Percentiles rank a stretch among this genome's conserved stretches.
These are phyloP conservation scores for Nicotiana sylvestris DNA, from an alignment of 257 asterid species.

Conservation along the genomic window DNA sequence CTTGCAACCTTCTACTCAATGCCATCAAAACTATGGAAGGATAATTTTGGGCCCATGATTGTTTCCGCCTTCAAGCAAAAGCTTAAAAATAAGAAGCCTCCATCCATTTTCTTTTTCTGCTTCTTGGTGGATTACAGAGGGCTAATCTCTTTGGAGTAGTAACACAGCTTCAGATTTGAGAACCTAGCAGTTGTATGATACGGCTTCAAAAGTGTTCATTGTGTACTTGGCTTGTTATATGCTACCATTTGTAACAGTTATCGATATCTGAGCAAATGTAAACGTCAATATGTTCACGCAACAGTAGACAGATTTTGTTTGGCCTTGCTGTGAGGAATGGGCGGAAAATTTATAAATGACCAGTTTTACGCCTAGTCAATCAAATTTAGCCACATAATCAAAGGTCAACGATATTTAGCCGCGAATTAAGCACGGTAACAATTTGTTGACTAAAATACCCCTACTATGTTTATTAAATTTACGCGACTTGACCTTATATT, in stretches of 20 bases:
- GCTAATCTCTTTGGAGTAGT: conserved; percentile 12
- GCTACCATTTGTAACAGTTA: neutral
- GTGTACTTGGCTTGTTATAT: neutral
- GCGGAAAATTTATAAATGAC: no score
- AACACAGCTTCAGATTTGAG: conserved; percentile 7
- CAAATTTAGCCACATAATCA: no score
- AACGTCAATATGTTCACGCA: neutral
- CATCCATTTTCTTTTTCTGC: neutral
- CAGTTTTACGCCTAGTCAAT: no score
- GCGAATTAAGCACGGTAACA: no score
- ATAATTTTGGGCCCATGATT: conserved; percentile 38
- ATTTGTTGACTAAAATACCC: no score
- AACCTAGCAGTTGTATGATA: conserved; percentile 21
- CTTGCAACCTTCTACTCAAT: conserved; percentile 31
- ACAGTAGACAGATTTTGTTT: neutral
- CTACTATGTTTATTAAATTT: no score
- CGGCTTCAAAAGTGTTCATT: neutral
- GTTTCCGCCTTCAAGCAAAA: conserved; percentile 5
- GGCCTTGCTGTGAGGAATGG: neutral
- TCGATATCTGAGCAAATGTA: neutral
- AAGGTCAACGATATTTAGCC: no score
- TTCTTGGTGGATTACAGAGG: conserved; percentile 8
- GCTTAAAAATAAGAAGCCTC: conserved; percentile 7
- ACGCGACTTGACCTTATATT: no score
- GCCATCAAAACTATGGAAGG: conserved; percentile 35